phyloP scores from a whole-genome alignment of 192 early-diverging fungal genomes.

The Umbelopsis ramanniana region DNA sequence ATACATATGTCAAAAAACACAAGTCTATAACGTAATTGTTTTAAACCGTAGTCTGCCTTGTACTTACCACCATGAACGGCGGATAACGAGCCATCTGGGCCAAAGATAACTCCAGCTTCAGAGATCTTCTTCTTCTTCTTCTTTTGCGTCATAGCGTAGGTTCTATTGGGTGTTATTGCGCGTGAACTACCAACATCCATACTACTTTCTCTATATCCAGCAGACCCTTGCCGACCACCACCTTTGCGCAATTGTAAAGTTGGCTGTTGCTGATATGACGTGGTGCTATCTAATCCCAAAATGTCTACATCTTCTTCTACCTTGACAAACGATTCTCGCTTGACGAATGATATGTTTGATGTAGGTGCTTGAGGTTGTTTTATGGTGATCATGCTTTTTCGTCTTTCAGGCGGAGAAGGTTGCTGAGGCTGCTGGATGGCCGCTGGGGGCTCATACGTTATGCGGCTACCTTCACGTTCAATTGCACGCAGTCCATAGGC shows the following conservation, averaged over 20 bases:
- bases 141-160: neutral
- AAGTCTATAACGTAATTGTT: neutral
- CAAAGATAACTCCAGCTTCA: conserved; percentile 35
- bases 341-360: neutral
- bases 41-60: neutral
- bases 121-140: conserved; percentile 42
- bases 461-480: conserved; percentile 60
- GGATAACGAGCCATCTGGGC: conserved; percentile 31
- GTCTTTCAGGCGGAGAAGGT: neutral
- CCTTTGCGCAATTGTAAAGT: conserved; percentile 24
- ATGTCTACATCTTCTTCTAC: conserved; percentile 50
- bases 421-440: conserved; percentile 15
- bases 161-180: conserved; percentile 25
- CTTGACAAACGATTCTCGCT: conserved; percentile 26
- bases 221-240: conserved; percentile 15
- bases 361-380: neutral
- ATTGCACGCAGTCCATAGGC: conserved; percentile 72
- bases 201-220: conserved; percentile 26
- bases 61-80: conserved; percentile 27
- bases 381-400: conserved; percentile 2
- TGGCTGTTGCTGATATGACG: conserved; percentile 9
- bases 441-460: conserved; percentile 43
- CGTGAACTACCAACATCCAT: conserved; percentile 24
- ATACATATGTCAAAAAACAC: neutral
- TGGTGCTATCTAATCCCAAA: conserved; percentile 29